Conservation (phyloP, 2,329 filamentous ascomycete species). For the Tolypocladium tropicale region DNA sequence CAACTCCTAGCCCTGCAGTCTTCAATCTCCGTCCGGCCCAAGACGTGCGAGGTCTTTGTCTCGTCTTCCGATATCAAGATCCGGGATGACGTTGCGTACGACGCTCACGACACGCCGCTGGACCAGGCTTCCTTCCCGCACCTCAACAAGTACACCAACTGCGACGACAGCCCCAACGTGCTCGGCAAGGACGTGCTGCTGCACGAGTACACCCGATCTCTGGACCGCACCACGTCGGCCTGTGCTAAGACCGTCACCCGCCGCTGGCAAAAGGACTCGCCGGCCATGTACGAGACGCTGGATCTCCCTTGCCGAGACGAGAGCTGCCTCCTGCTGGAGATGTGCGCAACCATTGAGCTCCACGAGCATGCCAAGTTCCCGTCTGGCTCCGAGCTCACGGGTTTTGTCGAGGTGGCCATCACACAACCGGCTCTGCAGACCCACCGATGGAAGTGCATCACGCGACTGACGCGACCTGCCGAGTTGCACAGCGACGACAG, state of each 20-base stretch:
- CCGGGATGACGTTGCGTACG: slow-evolving; percentile 35
- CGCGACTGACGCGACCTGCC: slow-evolving; percentile 44
- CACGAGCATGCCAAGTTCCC: slow-evolving; percentile 48
- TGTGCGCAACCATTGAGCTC: slow-evolving; percentile 50
- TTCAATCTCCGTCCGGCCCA: slow-evolving; percentile 42
- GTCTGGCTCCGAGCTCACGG: slow-evolving; percentile 47
- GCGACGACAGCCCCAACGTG: slow-evolving; percentile 39
- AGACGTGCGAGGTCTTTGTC: slow-evolving; percentile 49
- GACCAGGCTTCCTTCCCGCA: slow-evolving; percentile 42
- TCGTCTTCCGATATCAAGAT: slow-evolving; percentile 43
- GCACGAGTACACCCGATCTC: slow-evolving; percentile 46
- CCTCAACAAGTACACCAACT: slow-evolving; percentile 41
- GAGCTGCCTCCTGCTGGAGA: slow-evolving; percentile 48
- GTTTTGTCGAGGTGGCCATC: slow-evolving; percentile 48
- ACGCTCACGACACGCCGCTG: slow-evolving; percentile 32
- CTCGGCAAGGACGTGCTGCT: slow-evolving; percentile 42
- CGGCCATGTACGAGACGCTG: slow-evolving; percentile 43
- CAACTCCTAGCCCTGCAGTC: slow-evolving; percentile 44
- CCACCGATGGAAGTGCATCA: slow-evolving; percentile 51
- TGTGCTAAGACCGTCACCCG: slow-evolving; percentile 41
- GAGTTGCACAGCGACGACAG: slow-evolving; percentile 40
- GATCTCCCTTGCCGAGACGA: slow-evolving; percentile 37
- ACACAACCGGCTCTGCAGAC: slow-evolving; percentile 41
- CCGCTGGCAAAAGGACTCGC: slow-evolving; percentile 49
- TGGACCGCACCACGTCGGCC: slow-evolving; percentile 45